Evolutionary conservation across 306 rosid genomes (phyloP).

Genomic region (Rosa lucieae): DNA sequence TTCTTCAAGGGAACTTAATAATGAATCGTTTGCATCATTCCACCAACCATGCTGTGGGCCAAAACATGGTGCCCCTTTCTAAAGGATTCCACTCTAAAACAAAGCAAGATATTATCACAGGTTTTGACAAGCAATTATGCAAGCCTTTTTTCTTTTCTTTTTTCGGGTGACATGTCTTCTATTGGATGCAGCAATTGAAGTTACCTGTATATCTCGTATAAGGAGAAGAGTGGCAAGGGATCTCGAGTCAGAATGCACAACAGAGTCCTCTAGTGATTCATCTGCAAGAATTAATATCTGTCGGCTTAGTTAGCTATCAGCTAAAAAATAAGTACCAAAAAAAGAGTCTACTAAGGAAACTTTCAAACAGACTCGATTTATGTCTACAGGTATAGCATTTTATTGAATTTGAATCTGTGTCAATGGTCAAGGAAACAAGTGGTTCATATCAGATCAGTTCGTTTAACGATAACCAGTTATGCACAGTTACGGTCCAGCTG

Average conservation of each 20-base stretch:
- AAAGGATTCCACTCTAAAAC: background rate
- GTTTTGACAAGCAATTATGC: background rate
- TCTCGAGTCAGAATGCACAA: slow-evolving; percentile 94
- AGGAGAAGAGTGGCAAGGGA: slow-evolving; percentile 98
- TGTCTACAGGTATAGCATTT: background rate
- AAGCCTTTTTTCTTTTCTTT: background rate
- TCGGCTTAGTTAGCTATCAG: slow-evolving; percentile 62
- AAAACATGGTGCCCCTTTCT: background rate
- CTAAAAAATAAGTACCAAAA: slow-evolving; percentile 3
- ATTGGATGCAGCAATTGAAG: slow-evolving; percentile 20
- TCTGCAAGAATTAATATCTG: slow-evolving; percentile 99
- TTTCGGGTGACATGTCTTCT: background rate
- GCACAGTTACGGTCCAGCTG: slow-evolving; percentile 7
- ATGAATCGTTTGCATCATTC: background rate
- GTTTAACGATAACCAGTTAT: background rate
- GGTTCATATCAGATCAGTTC: background rate
- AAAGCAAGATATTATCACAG: background rate
- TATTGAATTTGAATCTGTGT: background rate
- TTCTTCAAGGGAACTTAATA: background rate
- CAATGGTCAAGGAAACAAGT: background rate
- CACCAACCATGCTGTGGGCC: background rate
- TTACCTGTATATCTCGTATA: slow-evolving; percentile 95
- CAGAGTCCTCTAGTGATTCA: slow-evolving; percentile 91
- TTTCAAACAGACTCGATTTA: background rate
- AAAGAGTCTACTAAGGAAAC: background rate